Conservation (phyloP, 73 alveolate genomes). For the Paramecium tetraurelia region DNA sequence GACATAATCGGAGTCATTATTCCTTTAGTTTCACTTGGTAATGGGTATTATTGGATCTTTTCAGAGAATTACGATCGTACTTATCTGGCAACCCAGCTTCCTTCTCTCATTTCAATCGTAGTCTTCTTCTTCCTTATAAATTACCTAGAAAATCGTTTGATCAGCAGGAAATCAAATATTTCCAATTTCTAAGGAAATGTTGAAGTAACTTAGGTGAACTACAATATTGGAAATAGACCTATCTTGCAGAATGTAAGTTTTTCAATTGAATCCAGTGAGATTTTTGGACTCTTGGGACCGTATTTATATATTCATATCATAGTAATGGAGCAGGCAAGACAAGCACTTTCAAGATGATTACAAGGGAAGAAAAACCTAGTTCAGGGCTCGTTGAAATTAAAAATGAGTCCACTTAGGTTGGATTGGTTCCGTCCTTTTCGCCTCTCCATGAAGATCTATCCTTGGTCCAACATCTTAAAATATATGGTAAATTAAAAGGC, state of each 20-base stretch:
- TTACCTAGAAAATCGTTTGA: background rate
- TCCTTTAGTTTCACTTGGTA: background rate
- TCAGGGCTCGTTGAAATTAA: constrained; percentile 1
- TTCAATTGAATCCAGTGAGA: constrained; percentile 1
- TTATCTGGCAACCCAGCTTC: background rate
- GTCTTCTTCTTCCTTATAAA: background rate
- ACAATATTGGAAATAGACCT: background rate
- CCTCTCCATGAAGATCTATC: constrained; percentile 59
- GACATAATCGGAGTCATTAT: background rate
- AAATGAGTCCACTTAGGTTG: constrained; percentile 48
- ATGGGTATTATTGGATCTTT: background rate
- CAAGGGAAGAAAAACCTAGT: constrained; percentile 18
- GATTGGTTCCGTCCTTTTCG: constrained; percentile 59
- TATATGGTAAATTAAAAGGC: constrained; percentile 65
- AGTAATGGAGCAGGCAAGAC: constrained; percentile 95
- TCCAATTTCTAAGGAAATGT: background rate
- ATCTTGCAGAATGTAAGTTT: background rate
- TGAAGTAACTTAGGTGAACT: background rate
- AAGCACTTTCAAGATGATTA: constrained; percentile 78
- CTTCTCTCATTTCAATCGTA: background rate
- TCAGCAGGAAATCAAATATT: background rate
- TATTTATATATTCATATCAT: background rate
- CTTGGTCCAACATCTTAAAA: constrained; percentile 51
- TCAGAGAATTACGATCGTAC: background rate
- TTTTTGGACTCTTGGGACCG: constrained; percentile 87